Percentiles rank a stretch among this genome's conserved stretches.
phyloP scores from a whole-genome alignment of 306 rosid genomes.

The Rosa rugosa region DNA sequence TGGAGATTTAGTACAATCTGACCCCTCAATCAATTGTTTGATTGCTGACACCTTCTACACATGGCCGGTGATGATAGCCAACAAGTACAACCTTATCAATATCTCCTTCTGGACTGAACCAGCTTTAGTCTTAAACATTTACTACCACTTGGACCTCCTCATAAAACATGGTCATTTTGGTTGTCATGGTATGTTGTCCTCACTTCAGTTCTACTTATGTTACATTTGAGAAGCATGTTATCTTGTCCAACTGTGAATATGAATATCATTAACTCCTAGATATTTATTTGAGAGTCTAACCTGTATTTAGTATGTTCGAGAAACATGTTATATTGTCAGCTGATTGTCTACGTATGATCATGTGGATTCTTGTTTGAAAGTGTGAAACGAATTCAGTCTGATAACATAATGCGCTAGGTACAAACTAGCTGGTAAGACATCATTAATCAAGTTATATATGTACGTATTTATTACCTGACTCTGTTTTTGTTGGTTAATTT shows the following conservation, averaged over 20 bases:
- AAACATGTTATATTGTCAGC: background rate
- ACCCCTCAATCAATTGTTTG: constrained; percentile 32
- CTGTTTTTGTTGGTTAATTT: background rate
- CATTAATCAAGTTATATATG: too few relatives aligned
- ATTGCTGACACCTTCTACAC: constrained; percentile 34
- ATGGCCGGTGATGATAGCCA: constrained; percentile 22
- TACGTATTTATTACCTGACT: background rate
- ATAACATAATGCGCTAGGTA: too few relatives aligned
- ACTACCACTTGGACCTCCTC: constrained; percentile 37
- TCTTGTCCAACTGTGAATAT: too few relatives aligned
- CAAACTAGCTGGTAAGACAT: too few relatives aligned
- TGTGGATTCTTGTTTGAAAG: too few relatives aligned
- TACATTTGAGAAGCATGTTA: background rate
- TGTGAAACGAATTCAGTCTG: too few relatives aligned
- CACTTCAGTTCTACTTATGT: background rate
- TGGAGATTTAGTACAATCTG: constrained; percentile 21
- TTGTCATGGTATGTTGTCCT: constrained; percentile 9
- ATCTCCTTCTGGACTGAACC: constrained; percentile 48
- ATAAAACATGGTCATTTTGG: constrained; percentile 34
- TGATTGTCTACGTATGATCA: background rate
- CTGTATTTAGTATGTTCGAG: background rate
- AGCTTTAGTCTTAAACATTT: constrained; percentile 19
- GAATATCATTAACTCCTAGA: too few relatives aligned
- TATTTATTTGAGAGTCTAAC: too few relatives aligned
- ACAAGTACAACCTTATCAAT: constrained; percentile 28